Evolutionary conservation across 148 eudicot genomes (phyloP), one percentile per base, ranked within the genome.

Genomic region (Chenopodium suecicum): DNA sequence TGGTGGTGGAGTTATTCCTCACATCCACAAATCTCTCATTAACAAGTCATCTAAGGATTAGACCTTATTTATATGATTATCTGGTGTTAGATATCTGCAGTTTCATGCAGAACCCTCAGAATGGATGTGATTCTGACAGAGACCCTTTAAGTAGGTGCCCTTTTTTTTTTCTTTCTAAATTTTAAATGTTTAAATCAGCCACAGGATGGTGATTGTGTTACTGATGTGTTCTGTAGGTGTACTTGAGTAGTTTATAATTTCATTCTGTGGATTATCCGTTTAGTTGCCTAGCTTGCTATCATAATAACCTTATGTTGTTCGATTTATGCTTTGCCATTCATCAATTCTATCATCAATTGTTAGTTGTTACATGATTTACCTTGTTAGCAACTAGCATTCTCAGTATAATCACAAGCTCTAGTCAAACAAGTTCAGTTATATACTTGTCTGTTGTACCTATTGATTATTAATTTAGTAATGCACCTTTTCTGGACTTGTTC

Each of bases 1-100:
- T 62, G 93, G 93, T 69, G 93, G 91, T 29, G 93, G 93, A 17
- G 91, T 90, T 44, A 90, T 90, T 54, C 93, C 93, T 17, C 93
- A 90, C 82, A 89, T 89, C 71, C 93, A 90, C 90, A 90, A 90
- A 85, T 90, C 93, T 47, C 90, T 90, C 17, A 90, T 90, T 74
- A 90, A 90, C 90, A 90, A 90, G 83, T 89, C 93, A 7, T 86
- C 93, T 14, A 90, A 88, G 84, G 91, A 90, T 29, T 90, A 90
- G 84, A 25, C 47, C 46, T 70, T 70, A 19, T 6, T 70, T 22
- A 7, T 44, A 3, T 70, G 27, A 22, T 9, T 9, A 72, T 17
- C 32, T 48, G 31, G 63, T 47, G 37, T n/a, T 19, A 4, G 37
- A 74, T 74, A 25, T 75, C 78, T 74, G 83, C 78, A 74, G 22